Evolutionary conservation across 1,139 yeast species (phyloP), one percentile per base, ranked within the genome.

Genomic region (Yamadazyma mexicana): DNA sequence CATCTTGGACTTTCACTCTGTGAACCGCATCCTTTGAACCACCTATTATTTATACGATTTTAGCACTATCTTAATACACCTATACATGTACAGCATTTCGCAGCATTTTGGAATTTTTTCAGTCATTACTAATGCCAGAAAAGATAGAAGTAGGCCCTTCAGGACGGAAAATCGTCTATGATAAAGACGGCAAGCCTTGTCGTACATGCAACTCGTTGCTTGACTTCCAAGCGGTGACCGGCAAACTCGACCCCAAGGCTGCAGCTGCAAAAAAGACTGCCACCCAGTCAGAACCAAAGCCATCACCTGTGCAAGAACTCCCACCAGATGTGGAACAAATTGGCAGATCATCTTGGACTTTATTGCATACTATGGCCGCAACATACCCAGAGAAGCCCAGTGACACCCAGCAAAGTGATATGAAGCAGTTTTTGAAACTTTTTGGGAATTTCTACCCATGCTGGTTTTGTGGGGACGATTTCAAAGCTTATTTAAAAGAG

Each of bases 301-400:
- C 29, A 12, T 26, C 34, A 3, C 18, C 15, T 42, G 37, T 35
- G 29, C 69, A 69, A 37, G 83, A 77, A 31, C 82, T 87, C 46
- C 98, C 98, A 1, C 92, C 98, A 0, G 98, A 89, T 63, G 94
- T 86, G 9, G 84, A 76, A 38, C 73, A 75, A 45, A 64, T 92
- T 6, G 99, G 99, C 1, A 72, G 82, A 39, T 79, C 95, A 0
- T 82, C 97, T 3, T 92, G 99, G 99, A 88, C 96, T 1, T 73
- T 92, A 34, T 69, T 92, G 33, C 99, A 92, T 55, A 76, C 95
- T 0, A 76, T 91, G 45, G 97, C 98, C 0, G 97, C 98, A 2
- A 78, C 78, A 15, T 94, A 88, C 55, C 98, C 98, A 0, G 82
- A 75, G 28, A 60, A 55, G 1, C 95, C 98, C 1, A 58, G 77